phyloP scores from a whole-genome alignment of 75 land plant genomes.

The Pinus taeda region DNA sequence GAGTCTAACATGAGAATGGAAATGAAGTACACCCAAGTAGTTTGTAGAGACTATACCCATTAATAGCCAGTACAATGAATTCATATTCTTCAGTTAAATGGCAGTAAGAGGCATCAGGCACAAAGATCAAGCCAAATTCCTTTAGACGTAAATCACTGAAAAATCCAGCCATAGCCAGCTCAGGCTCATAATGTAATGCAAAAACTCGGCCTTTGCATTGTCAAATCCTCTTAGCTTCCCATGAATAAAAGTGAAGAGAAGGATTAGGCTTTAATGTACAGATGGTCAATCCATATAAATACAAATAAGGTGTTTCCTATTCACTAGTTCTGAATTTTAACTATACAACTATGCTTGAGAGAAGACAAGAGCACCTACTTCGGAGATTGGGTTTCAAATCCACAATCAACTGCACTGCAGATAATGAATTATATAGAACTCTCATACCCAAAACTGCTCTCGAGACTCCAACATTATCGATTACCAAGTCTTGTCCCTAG shows the following conservation, averaged over 20 bases:
- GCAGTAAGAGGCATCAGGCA: conserved; percentile 63
- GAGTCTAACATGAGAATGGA: no score
- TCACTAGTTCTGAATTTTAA: neutral
- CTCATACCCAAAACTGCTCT: conserved; percentile 74
- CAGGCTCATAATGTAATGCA: conserved; percentile 77
- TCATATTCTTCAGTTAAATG: conserved; percentile 65
- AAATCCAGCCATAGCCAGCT: conserved; percentile 77
- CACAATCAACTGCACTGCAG: conserved; percentile 72
- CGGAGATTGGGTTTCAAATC: conserved; percentile 89
- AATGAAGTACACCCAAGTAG: no score
- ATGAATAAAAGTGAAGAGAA: conserved; percentile 22
- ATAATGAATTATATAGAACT: conserved; percentile 41
- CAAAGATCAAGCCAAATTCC: conserved; percentile 80
- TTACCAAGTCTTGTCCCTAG: conserved; percentile 76
- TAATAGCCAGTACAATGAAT: conserved; percentile 66
- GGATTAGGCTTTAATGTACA: neutral
- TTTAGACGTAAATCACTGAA: conserved; percentile 88
- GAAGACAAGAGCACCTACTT: conserved; percentile 23
- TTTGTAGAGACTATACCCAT: no score
- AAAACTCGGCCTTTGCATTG: conserved; percentile 86
- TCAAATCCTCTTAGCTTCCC: conserved; percentile 72
- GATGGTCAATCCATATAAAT: no score
- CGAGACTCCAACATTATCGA: conserved; percentile 87
- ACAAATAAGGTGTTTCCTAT: no score
- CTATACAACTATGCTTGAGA: neutral